Evolutionary conservation across 2,329 filamentous ascomycete genomes (phyloP).

Genomic region (Xylariales sp.): DNA sequence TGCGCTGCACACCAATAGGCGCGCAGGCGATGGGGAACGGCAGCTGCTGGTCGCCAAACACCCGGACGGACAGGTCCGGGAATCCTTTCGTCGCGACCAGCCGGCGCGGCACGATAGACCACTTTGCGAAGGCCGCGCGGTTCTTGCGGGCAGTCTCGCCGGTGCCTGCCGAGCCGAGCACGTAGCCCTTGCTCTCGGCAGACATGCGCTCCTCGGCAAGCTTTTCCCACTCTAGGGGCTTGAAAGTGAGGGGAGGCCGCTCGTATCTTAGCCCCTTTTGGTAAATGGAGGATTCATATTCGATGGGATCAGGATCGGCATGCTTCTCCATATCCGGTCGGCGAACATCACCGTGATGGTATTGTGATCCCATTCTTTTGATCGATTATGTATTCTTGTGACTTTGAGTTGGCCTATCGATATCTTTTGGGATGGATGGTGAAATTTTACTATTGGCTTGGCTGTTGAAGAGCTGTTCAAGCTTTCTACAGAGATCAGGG

Average conservation of each 20-base stretch:
- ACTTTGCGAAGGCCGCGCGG: constrained; percentile 16
- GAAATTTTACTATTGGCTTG: too few relatives aligned
- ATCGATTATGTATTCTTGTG: too few relatives aligned
- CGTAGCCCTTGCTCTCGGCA: constrained; percentile 18
- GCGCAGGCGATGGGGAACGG: constrained; percentile 19
- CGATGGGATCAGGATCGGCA: constrained; percentile 13
- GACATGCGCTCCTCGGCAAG: constrained; percentile 20
- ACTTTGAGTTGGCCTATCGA: too few relatives aligned
- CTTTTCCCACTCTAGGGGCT: constrained; percentile 18
- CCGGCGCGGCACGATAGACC: constrained; percentile 18
- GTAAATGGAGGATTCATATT: constrained; percentile 14
- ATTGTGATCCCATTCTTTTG: too few relatives aligned
- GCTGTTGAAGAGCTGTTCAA: too few relatives aligned
- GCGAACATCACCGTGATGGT: not conserved
- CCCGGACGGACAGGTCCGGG: constrained; percentile 10
- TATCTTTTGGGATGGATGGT: too few relatives aligned
- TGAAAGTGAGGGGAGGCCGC: constrained; percentile 20
- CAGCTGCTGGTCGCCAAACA: constrained; percentile 13
- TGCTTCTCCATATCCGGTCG: constrained; percentile 5
- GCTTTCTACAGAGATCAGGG: too few relatives aligned
- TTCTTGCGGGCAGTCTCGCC: constrained; percentile 20
- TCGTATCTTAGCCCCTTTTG: constrained; percentile 16
- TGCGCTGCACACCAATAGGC: constrained; percentile 20
- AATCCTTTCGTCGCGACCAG: constrained; percentile 13
- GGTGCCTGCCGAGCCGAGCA: constrained; percentile 17